A percentile compares a stretch with the other conserved stretches of the same genome.
phyloP scores from a whole-genome alignment of 805 yeast species.

The Ogataea pini region DNA sequence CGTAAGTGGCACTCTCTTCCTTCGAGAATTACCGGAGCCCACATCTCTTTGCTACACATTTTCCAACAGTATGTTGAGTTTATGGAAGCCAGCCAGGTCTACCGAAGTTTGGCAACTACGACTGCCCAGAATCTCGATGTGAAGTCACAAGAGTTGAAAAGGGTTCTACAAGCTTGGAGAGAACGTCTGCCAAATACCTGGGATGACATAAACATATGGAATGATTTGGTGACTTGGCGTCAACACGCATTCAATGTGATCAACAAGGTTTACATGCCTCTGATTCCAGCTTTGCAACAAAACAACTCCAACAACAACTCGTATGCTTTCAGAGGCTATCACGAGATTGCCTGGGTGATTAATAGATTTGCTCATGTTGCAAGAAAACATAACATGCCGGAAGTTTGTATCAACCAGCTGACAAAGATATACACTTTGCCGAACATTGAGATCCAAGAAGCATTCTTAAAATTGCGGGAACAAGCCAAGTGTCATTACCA shows the following conservation, averaged over 20 bases:
- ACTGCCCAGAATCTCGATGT: slow-evolving; percentile 90
- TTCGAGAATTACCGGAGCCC: slow-evolving; percentile 71
- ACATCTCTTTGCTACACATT: slow-evolving; percentile 84
- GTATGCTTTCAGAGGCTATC: slow-evolving; percentile 96
- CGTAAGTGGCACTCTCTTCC: slow-evolving; percentile 95
- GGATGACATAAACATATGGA: slow-evolving; percentile 98
- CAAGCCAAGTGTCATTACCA: slow-evolving; percentile 98
- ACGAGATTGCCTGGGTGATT: slow-evolving; percentile 98
- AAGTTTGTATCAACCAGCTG: slow-evolving; percentile 90
- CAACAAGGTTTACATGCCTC: slow-evolving; percentile 89
- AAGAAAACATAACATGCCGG: slow-evolving; percentile 93
- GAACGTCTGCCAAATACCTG: slow-evolving; percentile 94
- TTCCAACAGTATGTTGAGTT: slow-evolving; percentile 98
- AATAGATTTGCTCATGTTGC: slow-evolving; percentile 98
- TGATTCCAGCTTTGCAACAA: slow-evolving; percentile 82
- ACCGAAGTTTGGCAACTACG: slow-evolving; percentile 81
- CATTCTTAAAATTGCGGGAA: slow-evolving; percentile 90
- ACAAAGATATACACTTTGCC: slow-evolving; percentile 94
- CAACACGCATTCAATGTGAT: slow-evolving; percentile 97
- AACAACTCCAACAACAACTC: slow-evolving; percentile 76
- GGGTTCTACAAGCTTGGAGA: slow-evolving; percentile 96
- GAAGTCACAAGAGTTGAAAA: slow-evolving; percentile 90
- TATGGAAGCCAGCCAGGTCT: slow-evolving; percentile 95
- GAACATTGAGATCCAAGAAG: slow-evolving; percentile 97
- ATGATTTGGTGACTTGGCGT: slow-evolving; percentile 96